Conservation (phyloP, 345 rosid genomes). For the Eutrema heterophyllum region DNA sequence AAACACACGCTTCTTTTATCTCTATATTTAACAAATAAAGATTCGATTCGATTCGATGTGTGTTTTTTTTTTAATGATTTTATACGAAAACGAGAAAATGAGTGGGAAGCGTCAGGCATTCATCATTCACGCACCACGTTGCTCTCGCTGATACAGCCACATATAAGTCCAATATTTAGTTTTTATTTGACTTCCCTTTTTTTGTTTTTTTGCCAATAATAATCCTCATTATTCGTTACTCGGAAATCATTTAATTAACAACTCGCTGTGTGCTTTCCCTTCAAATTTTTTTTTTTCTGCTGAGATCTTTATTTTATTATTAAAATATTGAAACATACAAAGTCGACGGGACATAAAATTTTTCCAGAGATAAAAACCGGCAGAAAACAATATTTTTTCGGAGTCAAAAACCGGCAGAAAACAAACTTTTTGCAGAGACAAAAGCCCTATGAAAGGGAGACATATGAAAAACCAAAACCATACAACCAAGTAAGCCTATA, state of each 20-base stretch:
- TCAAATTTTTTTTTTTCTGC: no score
- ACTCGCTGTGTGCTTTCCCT: neutral
- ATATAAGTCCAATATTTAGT: neutral
- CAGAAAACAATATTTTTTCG: no score
- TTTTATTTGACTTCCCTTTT: neutral
- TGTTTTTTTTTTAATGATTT: neutral
- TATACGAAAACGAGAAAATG: neutral
- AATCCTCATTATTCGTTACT: neutral
- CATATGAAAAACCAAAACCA: no score
- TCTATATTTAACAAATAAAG: neutral
- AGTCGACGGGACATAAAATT: no score
- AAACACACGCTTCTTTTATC: slow-evolving; percentile 15
- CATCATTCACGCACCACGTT: neutral
- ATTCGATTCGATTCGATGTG: slow-evolving; percentile 1
- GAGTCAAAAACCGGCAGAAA: no score
- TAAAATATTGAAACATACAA: no score
- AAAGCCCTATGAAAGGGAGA: no score
- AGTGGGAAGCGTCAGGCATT: neutral
- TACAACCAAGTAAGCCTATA: no score
- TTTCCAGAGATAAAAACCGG: no score
- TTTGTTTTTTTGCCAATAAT: neutral
- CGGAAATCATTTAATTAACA: neutral
- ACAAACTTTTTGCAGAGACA: no score
- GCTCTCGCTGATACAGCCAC: neutral
- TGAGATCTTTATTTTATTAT: no score